Percentiles rank a stretch among this genome's conserved stretches.
phyloP scores from a whole-genome alignment of 768 basidiomycete species.

The Suillus hirtellus region DNA sequence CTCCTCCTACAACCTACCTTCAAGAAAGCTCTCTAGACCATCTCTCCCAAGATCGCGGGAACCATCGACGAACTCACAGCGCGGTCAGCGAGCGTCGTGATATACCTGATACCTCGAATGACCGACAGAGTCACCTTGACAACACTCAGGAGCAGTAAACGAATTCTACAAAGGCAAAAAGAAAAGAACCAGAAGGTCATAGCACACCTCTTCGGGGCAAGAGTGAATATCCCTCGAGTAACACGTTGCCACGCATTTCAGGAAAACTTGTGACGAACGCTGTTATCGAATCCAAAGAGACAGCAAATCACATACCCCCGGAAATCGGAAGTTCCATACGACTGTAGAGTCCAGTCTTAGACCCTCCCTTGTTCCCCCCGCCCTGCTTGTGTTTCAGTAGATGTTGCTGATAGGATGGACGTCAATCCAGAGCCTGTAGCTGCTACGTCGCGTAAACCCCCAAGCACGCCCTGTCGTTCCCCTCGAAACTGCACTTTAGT shows the following conservation, averaged over 20 bases:
- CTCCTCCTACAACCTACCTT: slow-evolving; percentile 3
- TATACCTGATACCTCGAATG: not conserved
- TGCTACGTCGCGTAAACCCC: slow-evolving; percentile 24
- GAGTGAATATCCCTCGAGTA: not conserved
- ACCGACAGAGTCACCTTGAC: not conserved
- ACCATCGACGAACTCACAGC: slow-evolving; percentile 10
- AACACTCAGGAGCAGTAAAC: not conserved
- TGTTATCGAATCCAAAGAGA: not conserved
- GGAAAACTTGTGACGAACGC: not conserved
- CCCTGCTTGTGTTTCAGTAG: not conserved
- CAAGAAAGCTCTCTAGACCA: slow-evolving; percentile 14
- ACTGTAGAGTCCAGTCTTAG: not conserved
- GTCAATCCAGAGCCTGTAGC: slow-evolving; percentile 18
- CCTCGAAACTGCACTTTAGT: slow-evolving; percentile 33
- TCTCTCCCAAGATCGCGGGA: slow-evolving; percentile 4
- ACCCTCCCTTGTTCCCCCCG: too few relatives aligned
- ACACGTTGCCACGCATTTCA: not conserved
- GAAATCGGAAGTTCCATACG: too few relatives aligned
- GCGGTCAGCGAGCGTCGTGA: slow-evolving; percentile 5
- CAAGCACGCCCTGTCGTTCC: slow-evolving; percentile 15
- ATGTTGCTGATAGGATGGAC: slow-evolving; percentile 15
- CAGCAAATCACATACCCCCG: not conserved
- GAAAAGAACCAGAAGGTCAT: not conserved
- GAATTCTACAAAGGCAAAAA: not conserved
- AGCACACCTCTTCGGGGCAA: not conserved